Percentiles rank a stretch among this genome's conserved stretches.
These are phyloP conservation scores for Wallacemonas sp. DNA, from an alignment of 208 protist species.

Conservation along the genomic window DNA sequence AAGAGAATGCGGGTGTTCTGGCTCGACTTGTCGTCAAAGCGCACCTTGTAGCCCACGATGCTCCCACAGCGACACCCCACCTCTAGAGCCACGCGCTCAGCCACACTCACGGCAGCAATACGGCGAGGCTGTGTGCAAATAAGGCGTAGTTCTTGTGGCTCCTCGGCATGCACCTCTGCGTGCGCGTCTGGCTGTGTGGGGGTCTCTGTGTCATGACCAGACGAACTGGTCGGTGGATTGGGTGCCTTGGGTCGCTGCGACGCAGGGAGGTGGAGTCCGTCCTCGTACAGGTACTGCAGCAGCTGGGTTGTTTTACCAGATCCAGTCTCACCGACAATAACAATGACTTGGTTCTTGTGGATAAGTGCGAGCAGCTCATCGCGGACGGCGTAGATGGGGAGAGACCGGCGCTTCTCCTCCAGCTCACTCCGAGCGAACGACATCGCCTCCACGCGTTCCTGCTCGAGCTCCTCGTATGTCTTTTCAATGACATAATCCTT, in stretches of 20 bases:
- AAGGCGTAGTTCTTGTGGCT: slow-evolving; percentile 52
- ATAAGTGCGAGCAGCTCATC: slow-evolving; percentile 89
- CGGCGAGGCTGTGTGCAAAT: slow-evolving; percentile 99
- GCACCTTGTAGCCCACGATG: slow-evolving; percentile 96
- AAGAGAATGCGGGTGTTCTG: slow-evolving; percentile 94
- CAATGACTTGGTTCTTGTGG: slow-evolving; percentile 67
- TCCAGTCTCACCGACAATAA: slow-evolving; percentile 95
- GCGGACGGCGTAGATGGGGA: slow-evolving; percentile 95
- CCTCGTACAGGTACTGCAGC: slow-evolving; percentile 90
- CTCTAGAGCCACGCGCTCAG: slow-evolving; percentile 97
- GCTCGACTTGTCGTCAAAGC: slow-evolving; percentile 96
- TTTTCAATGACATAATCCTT: slow-evolving; percentile 74
- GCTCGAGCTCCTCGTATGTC: slow-evolving; percentile 59
- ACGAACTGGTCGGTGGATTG: not conserved
- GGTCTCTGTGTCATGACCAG: no score
- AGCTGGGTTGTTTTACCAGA: slow-evolving; percentile 93
- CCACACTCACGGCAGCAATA: slow-evolving; percentile 99
- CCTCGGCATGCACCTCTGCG: slow-evolving; percentile 30
- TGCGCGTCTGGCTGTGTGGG: not conserved
- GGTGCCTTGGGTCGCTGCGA: not conserved
- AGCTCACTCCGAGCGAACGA: slow-evolving; percentile 12
- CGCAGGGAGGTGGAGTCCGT: slow-evolving; percentile 54
- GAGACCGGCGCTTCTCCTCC: slow-evolving; percentile 63
- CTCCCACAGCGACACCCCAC: slow-evolving; percentile 84
- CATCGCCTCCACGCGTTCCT: slow-evolving; percentile 42